Base-by-base conservation (phyloP, 2,329 filamentous ascomycete genomes). In the Tothia fuscella region DNA sequence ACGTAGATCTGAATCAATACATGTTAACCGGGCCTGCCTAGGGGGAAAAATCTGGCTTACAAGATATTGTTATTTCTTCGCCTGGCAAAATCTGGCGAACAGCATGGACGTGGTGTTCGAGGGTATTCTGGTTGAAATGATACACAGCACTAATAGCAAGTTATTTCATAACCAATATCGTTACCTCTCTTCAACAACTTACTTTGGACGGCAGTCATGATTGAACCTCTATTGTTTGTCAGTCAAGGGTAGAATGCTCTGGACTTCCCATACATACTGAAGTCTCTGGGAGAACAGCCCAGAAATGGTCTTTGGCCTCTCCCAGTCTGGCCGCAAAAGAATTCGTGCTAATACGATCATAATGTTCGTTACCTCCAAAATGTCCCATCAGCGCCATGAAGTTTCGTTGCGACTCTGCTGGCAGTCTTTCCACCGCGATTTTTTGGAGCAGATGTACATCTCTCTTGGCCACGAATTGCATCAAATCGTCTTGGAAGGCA, bases 201-300 rank as follows among this genome's bases (percentile, higher is more conserved):
- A 57, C 47, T 64, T 65, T 17, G 62, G 62, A n/a, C 55, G 54
- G 44, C 63, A 65, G 42, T 61, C 62, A 46, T 66, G 63, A 44
- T 66, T 66, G 42, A 65, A 51, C 2, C 61, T 52, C 25, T 20
- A 22, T 31, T n/a, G n/a, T n/a, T n/a, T n/a, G n/a, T n/a, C n/a
- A n/a, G n/a, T n/a, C n/a, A n/a, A n/a, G n/a, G n/a, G n/a, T n/a
- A n/a, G n/a, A n/a, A n/a, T n/a, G n/a, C n/a, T n/a, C n/a, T n/a
- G n/a, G n/a, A n/a, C n/a, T n/a, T n/a, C n/a, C n/a, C n/a, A n/a
- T n/a, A n/a, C n/a, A n/a, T n/a, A n/a, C n/a, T n/a, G n/a, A n/a
- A n/a, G 43, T 30, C 33, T 45, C 43, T 30, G 43, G 43, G 13
- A 44, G 13, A 9, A 45, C 6, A 10, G 13, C 35, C 40, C 32